phyloP scores from a whole-genome alignment of 768 basidiomycete genomes.

The Amanita fuliginea region DNA sequence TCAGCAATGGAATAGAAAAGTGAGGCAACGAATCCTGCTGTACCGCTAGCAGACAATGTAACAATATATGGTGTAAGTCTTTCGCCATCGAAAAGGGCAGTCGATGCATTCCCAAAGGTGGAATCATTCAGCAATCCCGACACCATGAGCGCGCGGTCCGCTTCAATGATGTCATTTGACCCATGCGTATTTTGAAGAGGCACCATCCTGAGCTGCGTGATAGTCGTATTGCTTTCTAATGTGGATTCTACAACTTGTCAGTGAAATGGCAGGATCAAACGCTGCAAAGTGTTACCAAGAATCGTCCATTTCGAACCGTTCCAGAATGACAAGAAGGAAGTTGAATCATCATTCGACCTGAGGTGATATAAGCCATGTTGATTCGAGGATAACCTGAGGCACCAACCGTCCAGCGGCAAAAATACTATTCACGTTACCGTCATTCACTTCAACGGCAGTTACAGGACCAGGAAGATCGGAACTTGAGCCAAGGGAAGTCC shows the following conservation, averaged over 20 bases:
- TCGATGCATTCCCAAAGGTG: slow-evolving; percentile 68
- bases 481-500: slow-evolving; percentile 56
- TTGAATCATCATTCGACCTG: slow-evolving; percentile 46
- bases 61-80: slow-evolving; percentile 74
- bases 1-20: slow-evolving; percentile 75
- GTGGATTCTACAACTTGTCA: slow-evolving; percentile 33
- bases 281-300: slow-evolving; percentile 35
- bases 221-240: slow-evolving; percentile 44
- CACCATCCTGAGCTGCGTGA: slow-evolving; percentile 85
- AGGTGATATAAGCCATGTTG: slow-evolving; percentile 4
- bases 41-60: slow-evolving; percentile 53
- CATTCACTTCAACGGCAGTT: slow-evolving; percentile 79
- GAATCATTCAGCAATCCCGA: slow-evolving; percentile 67
- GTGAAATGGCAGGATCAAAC: slow-evolving; percentile 1
- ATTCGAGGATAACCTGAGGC: not conserved
- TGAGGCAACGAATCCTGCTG: slow-evolving; percentile 58
- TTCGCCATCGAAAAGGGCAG: slow-evolving; percentile 81
- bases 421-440: slow-evolving; percentile 69
- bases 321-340: slow-evolving; percentile 77
- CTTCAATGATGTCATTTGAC: slow-evolving; percentile 60
- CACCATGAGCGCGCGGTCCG: slow-evolving; percentile 83
- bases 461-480: slow-evolving; percentile 76
- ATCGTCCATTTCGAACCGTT: slow-evolving; percentile 68
- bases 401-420: slow-evolving; percentile 83
- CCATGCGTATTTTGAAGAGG: slow-evolving; percentile 73